phyloP scores from a whole-genome alignment of 2,329 filamentous ascomycete genomes.

The Alternaria sp. region DNA sequence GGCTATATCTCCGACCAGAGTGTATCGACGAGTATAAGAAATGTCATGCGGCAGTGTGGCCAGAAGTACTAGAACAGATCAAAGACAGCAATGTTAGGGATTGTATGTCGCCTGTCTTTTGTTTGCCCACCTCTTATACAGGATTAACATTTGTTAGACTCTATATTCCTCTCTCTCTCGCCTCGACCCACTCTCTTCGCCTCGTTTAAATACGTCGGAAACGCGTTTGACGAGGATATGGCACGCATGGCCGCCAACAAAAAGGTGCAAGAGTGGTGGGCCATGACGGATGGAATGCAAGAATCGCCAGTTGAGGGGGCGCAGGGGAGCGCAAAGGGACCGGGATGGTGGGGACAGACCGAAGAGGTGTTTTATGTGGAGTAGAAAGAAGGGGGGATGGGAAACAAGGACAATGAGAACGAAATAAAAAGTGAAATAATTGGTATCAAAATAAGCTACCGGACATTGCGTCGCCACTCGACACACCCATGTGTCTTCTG shows the following conservation, averaged over 20 bases:
- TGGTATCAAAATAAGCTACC: constrained; percentile 5
- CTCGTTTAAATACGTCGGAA: constrained; percentile 80
- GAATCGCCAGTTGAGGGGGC: constrained; percentile 63
- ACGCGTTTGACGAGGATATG: constrained; percentile 78
- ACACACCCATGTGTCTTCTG: neutral
- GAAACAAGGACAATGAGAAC: neutral
- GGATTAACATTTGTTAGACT: constrained; percentile 57
- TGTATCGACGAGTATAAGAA: constrained; percentile 74
- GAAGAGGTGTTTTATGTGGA: constrained; percentile 73
- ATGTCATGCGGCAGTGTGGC: constrained; percentile 78
- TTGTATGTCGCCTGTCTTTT: constrained; percentile 57
- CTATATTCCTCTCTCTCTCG: constrained; percentile 72
- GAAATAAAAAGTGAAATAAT: neutral
- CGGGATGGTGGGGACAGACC: constrained; percentile 71
- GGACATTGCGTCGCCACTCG: neutral
- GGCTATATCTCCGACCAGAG: constrained; percentile 75
- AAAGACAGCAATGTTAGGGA: constrained; percentile 77
- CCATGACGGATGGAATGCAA: constrained; percentile 80
- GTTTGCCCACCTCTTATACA: constrained; percentile 28
- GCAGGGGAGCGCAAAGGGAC: constrained; percentile 33
- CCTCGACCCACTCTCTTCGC: constrained; percentile 72
- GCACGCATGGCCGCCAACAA: constrained; percentile 75
- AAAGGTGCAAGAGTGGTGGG: constrained; percentile 81
- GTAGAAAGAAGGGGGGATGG: neutral
- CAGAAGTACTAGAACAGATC: constrained; percentile 78